Base-by-base conservation (phyloP, 345 rosid genomes). In the Turnera subulata region DNA sequence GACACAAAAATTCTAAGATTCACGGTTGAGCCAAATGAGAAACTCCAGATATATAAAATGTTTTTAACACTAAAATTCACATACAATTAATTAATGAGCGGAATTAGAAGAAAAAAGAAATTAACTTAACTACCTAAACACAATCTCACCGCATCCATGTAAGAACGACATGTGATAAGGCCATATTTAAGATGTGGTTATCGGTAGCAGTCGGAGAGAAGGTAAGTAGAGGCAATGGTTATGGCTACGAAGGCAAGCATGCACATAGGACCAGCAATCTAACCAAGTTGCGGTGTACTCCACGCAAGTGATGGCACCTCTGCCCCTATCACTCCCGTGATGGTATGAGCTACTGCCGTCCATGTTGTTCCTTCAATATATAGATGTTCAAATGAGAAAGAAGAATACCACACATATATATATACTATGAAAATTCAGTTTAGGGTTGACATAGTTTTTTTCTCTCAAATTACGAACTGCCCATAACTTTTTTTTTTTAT, bases 231-330 rank as follows among this genome's bases (percentile, higher is more conserved):
- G 24, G 76, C 10, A 25, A 79, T n/a, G 59, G 94, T 74, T 40
- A 82, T 48, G 5, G 59, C 76, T 0, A 91, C 84, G 40, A 89
- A 86, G 56, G 32, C 54, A 26, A 82, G 0, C 44, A 84, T 53
- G 54, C 64, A 50, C 6, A 67, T 8, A 10, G 96, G 94, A 48
- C 91, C 94, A 10, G 77, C 88, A 40, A 85, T 61, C 94, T 94
- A 85, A 2, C 94, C 94, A 0, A 85, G 80, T 56, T 82, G 81
- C 5, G 91, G 80, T 15, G 65, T 65, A 58, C 87, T 73, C 94
- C 94, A 89, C 10, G 91, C 85, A 7, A 89, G 79, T 0, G 96
- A 89, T 45, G 84, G 64, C 22, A 89, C 91, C 56, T 91, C 96
- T 9, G 94, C 84, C 37, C 94, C 94, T 20, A 86, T 81, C 63